Percentiles rank a stretch among this genome's conserved stretches.
These are phyloP conservation scores for Calonectria crousiana DNA, from an alignment of 2,329 filamentous ascomycete species.

Conservation along the genomic window DNA sequence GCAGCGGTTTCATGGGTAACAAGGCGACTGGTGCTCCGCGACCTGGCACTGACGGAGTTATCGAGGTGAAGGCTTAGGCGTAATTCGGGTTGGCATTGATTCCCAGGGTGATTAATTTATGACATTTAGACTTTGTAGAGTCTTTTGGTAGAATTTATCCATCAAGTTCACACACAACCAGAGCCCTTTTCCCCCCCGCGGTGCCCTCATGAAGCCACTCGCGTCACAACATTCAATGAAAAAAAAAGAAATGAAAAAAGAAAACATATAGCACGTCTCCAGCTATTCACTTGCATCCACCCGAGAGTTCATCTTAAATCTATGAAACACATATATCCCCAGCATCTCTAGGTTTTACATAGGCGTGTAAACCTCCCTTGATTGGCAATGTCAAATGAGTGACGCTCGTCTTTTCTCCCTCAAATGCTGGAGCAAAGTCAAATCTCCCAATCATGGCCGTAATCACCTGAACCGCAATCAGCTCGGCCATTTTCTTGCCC, in stretches of 20 bases:
- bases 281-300: neutral
- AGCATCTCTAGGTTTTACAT: constrained; percentile 23
- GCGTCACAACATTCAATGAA: no score
- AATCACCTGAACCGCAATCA: constrained; percentile 68
- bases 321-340: neutral
- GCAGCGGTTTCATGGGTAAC: constrained; percentile 1
- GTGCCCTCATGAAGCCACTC: no score
- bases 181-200: no score
- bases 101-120: neutral
- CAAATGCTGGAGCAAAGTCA: constrained; percentile 60
- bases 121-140: neutral
- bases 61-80: neutral
- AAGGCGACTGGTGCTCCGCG: constrained; percentile 1
- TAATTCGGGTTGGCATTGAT: neutral
- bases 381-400: constrained; percentile 74
- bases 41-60: neutral
- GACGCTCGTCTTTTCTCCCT: constrained; percentile 65
- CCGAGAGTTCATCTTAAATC: neutral
- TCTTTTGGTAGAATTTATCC: neutral
- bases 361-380: constrained; percentile 67
- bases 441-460: constrained; percentile 62
- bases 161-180: neutral
- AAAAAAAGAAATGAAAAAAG: no score
- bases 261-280: neutral
- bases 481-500: constrained; percentile 74